These are phyloP conservation scores for Nothophoma quercina DNA, from an alignment of 2,329 filamentous ascomycete genomes.

Conservation along the genomic window DNA sequence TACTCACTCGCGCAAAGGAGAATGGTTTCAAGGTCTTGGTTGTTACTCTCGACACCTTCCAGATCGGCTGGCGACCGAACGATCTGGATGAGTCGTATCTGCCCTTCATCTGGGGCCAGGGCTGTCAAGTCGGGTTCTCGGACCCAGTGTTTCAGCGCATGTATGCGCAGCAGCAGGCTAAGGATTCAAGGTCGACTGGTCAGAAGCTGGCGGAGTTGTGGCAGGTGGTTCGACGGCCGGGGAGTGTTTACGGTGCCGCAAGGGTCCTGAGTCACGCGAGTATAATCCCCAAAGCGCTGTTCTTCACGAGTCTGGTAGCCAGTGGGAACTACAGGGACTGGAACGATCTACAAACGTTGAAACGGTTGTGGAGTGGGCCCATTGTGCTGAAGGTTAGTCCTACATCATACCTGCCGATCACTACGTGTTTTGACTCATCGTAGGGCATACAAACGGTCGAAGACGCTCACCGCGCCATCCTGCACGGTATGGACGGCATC, in stretches of 20 bases:
- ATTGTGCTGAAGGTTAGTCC: constrained; percentile 44
- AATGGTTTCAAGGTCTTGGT: constrained; percentile 71
- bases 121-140: constrained; percentile 46
- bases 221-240: constrained; percentile 48
- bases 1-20: constrained; percentile 67
- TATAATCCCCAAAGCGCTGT: constrained; percentile 46
- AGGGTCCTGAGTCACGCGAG: constrained; percentile 45
- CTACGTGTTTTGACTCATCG: not conserved
- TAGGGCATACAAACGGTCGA: constrained; percentile 48
- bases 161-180: constrained; percentile 41
- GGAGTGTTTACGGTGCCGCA: constrained; percentile 40
- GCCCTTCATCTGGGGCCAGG: constrained; percentile 62
- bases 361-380: constrained; percentile 47
- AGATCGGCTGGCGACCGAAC: constrained; percentile 71
- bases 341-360: constrained; percentile 43
- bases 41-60: constrained; percentile 76
- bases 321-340: constrained; percentile 47
- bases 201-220: constrained; percentile 49
- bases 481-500: constrained; percentile 48
- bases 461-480: constrained; percentile 46
- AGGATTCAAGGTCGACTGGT: constrained; percentile 38
- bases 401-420: too few relatives aligned
- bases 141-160: constrained; percentile 48
- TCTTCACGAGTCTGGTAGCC: constrained; percentile 47
- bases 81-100: constrained; percentile 71